phyloP scores from a whole-genome alignment of 2,329 filamentous ascomycete genomes.

The Clarireedia monteithiana region DNA sequence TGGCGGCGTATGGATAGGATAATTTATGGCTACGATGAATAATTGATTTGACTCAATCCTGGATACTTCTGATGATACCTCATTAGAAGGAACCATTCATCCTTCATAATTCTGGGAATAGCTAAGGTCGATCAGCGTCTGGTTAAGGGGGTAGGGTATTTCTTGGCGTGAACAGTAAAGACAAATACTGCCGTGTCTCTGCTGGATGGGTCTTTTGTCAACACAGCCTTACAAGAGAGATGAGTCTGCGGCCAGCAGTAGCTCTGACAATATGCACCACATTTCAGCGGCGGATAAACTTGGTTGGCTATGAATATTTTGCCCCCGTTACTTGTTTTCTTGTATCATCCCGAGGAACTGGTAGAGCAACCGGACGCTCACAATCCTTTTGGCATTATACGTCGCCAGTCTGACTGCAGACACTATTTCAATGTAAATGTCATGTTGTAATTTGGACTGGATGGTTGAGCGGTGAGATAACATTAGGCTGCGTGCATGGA shows the following conservation, averaged over 20 bases:
- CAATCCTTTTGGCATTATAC: not conserved
- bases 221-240: constrained; percentile 6
- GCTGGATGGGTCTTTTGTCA: not conserved
- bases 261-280: not conserved
- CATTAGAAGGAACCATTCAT: not conserved
- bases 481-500: not conserved
- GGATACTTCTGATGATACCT: not conserved
- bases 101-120: not conserved
- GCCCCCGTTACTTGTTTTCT: not conserved
- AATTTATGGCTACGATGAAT: not conserved
- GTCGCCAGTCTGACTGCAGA: not conserved
- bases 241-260: not conserved
- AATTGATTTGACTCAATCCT: not conserved
- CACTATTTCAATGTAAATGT: not conserved
- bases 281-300: not conserved
- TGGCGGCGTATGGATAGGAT: not conserved
- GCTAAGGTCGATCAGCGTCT: not conserved
- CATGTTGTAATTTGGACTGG: not conserved
- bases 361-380: not conserved
- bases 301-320: constrained; percentile 1
- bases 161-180: not conserved
- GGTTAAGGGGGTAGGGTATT: not conserved
- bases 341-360: not conserved
- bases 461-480: not conserved
- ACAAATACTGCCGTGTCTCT: not conserved